A percentile compares a stretch with the other conserved stretches of the same genome.
Evolutionary conservation across 352 stramenopile genomes (phyloP).

Genomic region (Phytophthora sansomeana): DNA sequence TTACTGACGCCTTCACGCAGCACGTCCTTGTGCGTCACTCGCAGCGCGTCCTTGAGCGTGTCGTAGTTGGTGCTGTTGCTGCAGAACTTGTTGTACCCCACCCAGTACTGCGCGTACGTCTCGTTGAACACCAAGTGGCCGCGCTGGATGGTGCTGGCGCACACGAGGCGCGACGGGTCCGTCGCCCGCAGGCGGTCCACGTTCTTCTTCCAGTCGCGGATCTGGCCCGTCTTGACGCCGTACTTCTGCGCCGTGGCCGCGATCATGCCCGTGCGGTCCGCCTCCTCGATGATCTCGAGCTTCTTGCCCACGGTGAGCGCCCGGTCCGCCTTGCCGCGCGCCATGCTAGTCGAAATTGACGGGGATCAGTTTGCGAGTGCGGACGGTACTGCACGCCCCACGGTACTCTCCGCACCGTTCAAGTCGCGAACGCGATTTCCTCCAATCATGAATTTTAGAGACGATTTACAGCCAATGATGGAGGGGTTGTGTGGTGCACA

Average conservation of each 20-base stretch:
- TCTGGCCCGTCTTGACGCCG: slow-evolving; percentile 87
- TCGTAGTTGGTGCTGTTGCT: slow-evolving; percentile 75
- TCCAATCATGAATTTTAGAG: not conserved
- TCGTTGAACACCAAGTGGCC: slow-evolving; percentile 90
- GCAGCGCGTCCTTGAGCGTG: slow-evolving; percentile 73
- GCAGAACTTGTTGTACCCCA: slow-evolving; percentile 91
- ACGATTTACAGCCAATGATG: too few species aligned
- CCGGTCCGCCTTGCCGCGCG: slow-evolving; percentile 81
- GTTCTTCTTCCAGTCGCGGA: slow-evolving; percentile 91
- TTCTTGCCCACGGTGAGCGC: slow-evolving; percentile 89
- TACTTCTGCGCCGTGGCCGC: slow-evolving; percentile 86
- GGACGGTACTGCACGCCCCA: slow-evolving; percentile 40
- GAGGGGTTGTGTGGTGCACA: slow-evolving; percentile 7
- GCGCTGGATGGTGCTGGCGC: slow-evolving; percentile 82
- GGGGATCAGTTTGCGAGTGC: slow-evolving; percentile 11
- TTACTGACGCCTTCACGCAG: slow-evolving; percentile 79
- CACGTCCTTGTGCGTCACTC: slow-evolving; percentile 77
- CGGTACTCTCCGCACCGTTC: slow-evolving; percentile 31
- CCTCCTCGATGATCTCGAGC: slow-evolving; percentile 90
- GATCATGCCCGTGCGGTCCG: slow-evolving; percentile 81
- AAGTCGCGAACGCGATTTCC: not conserved
- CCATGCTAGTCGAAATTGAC: slow-evolving; percentile 50
- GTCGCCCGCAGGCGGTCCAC: slow-evolving; percentile 77
- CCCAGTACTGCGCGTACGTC: slow-evolving; percentile 90
- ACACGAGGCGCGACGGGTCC: slow-evolving; percentile 82